These are phyloP conservation scores for Starmerella tilneyi DNA, from an alignment of 805 yeast species.

Conservation along the genomic window DNA sequence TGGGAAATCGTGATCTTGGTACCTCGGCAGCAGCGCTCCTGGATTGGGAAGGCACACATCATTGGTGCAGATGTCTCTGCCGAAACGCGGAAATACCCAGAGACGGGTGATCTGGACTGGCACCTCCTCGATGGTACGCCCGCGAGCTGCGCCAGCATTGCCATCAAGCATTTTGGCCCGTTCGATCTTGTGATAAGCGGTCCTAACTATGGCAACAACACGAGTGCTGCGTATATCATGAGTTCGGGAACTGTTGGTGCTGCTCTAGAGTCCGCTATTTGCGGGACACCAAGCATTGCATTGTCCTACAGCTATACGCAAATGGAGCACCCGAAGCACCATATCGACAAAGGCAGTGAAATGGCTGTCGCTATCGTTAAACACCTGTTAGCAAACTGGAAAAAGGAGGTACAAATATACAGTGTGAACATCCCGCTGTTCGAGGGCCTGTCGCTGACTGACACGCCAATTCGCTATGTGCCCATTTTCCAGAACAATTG, in stretches of 20 bases:
- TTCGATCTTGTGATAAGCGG: slow-evolving; percentile 87
- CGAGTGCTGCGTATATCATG: slow-evolving; percentile 76
- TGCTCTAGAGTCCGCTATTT: slow-evolving; percentile 81
- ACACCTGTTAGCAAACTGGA: slow-evolving; percentile 52
- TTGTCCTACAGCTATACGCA: slow-evolving; percentile 71
- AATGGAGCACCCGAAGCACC: slow-evolving; percentile 39
- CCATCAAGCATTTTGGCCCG: slow-evolving; percentile 55
- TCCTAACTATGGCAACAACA: slow-evolving; percentile 91
- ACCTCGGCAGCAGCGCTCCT: slow-evolving; percentile 75
- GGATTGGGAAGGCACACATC: slow-evolving; percentile 97
- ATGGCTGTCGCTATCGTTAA: slow-evolving; percentile 55
- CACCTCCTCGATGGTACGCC: slow-evolving; percentile 84
- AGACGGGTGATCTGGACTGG: slow-evolving; percentile 45
- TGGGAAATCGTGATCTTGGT: slow-evolving; percentile 81
- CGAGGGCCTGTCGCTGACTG: slow-evolving; percentile 38
- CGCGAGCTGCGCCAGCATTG: slow-evolving; percentile 89
- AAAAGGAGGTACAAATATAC: slow-evolving; percentile 52
- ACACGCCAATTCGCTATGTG: slow-evolving; percentile 58
- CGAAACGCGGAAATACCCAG: slow-evolving; percentile 36
- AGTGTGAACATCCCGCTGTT: slow-evolving; percentile 75
- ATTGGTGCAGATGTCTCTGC: slow-evolving; percentile 40
- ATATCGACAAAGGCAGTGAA: slow-evolving; percentile 54
- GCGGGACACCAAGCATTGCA: slow-evolving; percentile 58
- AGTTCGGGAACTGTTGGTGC: slow-evolving; percentile 96
- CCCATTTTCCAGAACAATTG: slow-evolving; percentile 77